Evolutionary conservation across 73 alveolate genomes (phyloP), one percentile per base, ranked within the genome.

Genomic region (Symbiodinium pilosum): DNA sequence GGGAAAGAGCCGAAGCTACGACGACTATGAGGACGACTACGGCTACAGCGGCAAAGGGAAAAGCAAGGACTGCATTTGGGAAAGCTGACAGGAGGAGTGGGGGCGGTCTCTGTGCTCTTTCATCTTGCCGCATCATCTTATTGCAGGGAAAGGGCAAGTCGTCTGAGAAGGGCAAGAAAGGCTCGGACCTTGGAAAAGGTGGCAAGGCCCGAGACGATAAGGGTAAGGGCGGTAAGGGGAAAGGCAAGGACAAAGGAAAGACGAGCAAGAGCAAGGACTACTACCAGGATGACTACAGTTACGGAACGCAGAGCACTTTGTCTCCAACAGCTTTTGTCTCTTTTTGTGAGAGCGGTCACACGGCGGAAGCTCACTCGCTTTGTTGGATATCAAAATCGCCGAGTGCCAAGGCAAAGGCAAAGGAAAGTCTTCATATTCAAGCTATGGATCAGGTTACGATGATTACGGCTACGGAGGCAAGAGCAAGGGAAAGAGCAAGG

Each of bases 391-490:
- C n/a, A n/a, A n/a, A n/a, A n/a, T n/a, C n/a, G n/a, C n/a, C n/a
- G n/a, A n/a, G n/a, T 24, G 38, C 81, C 81, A 38, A 64, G 81
- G 81, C 81, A 64, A 64, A 38, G 81, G 81, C 81, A 64, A 64
- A 64, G 81, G 38, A 64, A 64, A 28, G 81, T 64, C 81, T n/a
- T 34, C 39, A 64, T 64, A 64, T n/a, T 64, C 81, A 28, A 64
- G 81, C 30, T 64, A 64, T 28, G 81, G 30, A 28, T 64, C 81
- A 64, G 81, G 81, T 64, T 64, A 64, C 30, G 81, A 28, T 64
- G 81, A 64, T 64, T 64, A 64, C 81, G 81, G 81, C 81, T 64
- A 64, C 81, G 81, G 81, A 64, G 81, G 81, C 81, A 64, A 64
- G 81, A 64, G 81, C 81, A 64, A 64, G 81, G 81, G 81, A 64